These are phyloP conservation scores for Saccharomycopsis capsularis DNA, from an alignment of 805 yeast genomes.

Conservation along the genomic window DNA sequence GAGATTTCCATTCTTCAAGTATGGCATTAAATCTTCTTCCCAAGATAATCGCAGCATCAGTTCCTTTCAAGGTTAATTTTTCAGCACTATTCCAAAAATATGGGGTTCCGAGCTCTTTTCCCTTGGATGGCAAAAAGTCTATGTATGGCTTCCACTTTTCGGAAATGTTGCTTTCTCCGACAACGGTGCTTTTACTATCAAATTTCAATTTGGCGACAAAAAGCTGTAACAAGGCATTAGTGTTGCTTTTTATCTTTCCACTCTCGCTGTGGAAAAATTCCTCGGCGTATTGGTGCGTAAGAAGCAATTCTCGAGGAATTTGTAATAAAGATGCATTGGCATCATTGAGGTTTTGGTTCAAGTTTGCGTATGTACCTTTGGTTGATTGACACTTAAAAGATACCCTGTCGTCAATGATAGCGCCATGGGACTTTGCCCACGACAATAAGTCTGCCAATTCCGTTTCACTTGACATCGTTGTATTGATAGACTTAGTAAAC, in stretches of 20 bases:
- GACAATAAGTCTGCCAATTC: neutral
- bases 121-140: constrained; percentile 39
- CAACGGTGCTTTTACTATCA: constrained; percentile 24
- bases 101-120: constrained; percentile 49
- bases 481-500: neutral
- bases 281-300: constrained; percentile 34
- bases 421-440: constrained; percentile 37
- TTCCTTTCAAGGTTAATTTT: constrained; percentile 47
- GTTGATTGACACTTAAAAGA: constrained; percentile 28
- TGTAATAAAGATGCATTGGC: constrained; percentile 28
- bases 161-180: constrained; percentile 25
- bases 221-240: constrained; percentile 33
- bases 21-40: constrained; percentile 38
- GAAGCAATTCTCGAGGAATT: constrained; percentile 33
- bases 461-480: no score
- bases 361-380: constrained; percentile 33
- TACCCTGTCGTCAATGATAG: constrained; percentile 30
- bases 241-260: neutral
- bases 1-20: constrained; percentile 53
- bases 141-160: constrained; percentile 37
- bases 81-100: constrained; percentile 56
- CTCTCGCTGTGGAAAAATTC: constrained; percentile 22
- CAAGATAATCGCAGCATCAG: constrained; percentile 58
- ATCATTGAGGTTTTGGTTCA: constrained; percentile 20
- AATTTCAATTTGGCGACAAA: constrained; percentile 38